Percentiles rank a stretch among this genome's conserved stretches.
These are phyloP conservation scores for Rauvolfia tetraphylla DNA, from an alignment of 257 asterid species.

Conservation along the genomic window DNA sequence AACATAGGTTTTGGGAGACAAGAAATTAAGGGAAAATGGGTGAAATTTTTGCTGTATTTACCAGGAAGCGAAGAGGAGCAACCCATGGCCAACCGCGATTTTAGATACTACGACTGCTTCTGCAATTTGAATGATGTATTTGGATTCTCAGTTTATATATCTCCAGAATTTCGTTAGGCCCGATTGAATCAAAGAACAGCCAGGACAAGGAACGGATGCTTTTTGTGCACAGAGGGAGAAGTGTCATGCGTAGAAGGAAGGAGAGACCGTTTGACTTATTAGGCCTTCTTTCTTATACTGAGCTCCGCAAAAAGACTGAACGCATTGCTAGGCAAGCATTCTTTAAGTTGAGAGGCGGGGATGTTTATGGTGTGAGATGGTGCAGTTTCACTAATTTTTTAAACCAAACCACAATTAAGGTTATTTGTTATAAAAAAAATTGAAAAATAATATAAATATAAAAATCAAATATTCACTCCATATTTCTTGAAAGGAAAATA, in stretches of 20 bases:
- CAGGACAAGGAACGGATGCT: background rate
- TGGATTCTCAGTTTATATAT: background rate
- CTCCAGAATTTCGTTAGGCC: background rate
- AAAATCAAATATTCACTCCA: too few relatives aligned
- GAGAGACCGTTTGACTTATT: too few relatives aligned
- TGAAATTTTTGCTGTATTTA: constrained; percentile 15
- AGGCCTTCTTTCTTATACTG: too few relatives aligned
- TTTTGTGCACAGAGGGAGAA: background rate
- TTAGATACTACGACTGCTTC: background rate
- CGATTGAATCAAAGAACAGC: background rate
- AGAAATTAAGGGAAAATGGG: background rate
- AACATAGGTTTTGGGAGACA: constrained; percentile 4
- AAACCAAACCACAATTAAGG: too few relatives aligned
- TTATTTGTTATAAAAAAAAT: too few relatives aligned
- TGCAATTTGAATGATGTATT: background rate
- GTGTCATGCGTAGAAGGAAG: background rate
- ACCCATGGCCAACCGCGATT: constrained; percentile 50
- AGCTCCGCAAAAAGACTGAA: too few relatives aligned
- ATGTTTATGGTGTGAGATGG: too few relatives aligned
- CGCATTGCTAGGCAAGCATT: too few relatives aligned
- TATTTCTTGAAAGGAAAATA: too few relatives aligned
- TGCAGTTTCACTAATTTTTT: too few relatives aligned
- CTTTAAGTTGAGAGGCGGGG: too few relatives aligned
- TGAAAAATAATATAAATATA: too few relatives aligned
- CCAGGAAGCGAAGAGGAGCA: constrained; percentile 82